These are phyloP conservation scores for Cenococcum geophilum DNA, from an alignment of 495 filamentous ascomycete species.

Conservation along the genomic window DNA sequence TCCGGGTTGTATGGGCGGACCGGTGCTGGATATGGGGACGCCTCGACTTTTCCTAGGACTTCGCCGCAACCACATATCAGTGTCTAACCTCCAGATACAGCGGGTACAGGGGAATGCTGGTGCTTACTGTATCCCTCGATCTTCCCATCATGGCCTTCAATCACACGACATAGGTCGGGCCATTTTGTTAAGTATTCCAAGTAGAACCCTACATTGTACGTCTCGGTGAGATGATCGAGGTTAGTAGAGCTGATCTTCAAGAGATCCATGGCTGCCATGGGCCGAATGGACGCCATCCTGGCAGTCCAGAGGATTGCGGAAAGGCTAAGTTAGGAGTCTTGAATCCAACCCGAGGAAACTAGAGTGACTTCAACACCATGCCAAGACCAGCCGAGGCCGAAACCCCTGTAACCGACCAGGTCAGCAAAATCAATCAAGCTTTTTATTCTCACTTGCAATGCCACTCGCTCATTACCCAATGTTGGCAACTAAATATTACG, in stretches of 20 bases:
- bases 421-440: neutral
- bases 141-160: conserved; percentile 71
- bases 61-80: neutral
- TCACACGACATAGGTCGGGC: conserved; percentile 85
- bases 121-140: conserved; percentile 88
- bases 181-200: conserved; percentile 89
- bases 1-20: conserved; percentile 58
- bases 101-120: neutral
- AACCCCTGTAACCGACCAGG: neutral
- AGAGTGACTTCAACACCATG: neutral
- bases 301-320: neutral
- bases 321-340: neutral
- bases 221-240: conserved; percentile 91
- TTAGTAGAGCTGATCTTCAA: conserved; percentile 78
- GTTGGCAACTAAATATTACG: neutral
- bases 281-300: conserved; percentile 61
- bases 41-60: conserved; percentile 97
- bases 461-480: neutral
- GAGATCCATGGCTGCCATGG: conserved; percentile 65
- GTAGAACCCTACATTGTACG: conserved; percentile 92
- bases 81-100: neutral
- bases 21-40: conserved; percentile 58
- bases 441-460: too few species aligned
- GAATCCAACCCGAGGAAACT: neutral
- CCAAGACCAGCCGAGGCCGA: neutral